These are phyloP conservation scores for Sugiyamaella lignohabitans DNA, from an alignment of 805 yeast genomes.

Conservation along the genomic window DNA sequence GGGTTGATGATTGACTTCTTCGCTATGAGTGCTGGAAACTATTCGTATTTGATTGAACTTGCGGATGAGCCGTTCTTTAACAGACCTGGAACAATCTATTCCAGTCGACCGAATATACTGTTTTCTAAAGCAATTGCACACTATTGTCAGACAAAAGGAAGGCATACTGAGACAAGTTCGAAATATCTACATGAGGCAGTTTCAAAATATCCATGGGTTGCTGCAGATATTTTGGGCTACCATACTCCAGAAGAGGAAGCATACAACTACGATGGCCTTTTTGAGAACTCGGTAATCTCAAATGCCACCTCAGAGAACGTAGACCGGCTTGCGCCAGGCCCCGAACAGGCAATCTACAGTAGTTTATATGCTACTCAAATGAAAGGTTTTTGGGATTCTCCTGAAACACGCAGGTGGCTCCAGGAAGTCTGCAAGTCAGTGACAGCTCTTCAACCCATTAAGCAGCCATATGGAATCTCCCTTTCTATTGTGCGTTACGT, in stretches of 20 bases:
- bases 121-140: constrained; percentile 63
- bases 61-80: constrained; percentile 33
- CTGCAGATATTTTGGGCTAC: constrained; percentile 39
- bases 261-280: constrained; percentile 7
- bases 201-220: constrained; percentile 51
- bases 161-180: constrained; percentile 37
- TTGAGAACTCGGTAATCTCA: neutral
- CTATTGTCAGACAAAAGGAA: constrained; percentile 31
- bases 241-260: constrained; percentile 4
- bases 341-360: constrained; percentile 18
- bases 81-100: constrained; percentile 58
- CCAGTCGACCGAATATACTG: constrained; percentile 58
- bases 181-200: constrained; percentile 46
- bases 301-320: neutral
- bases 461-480: constrained; percentile 11
- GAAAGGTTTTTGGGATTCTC: constrained; percentile 20
- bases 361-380: constrained; percentile 21
- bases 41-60: constrained; percentile 53
- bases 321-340: neutral
- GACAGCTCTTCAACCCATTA: constrained; percentile 3
- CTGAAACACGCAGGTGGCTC: constrained; percentile 15
- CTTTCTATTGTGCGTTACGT: constrained; percentile 23
- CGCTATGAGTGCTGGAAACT: constrained; percentile 60
- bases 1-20: constrained; percentile 77
- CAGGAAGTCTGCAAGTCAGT: constrained; percentile 4